Evolutionary conservation across 2,329 filamentous ascomycete genomes (phyloP).

Genomic region (Alternaria infectoria): DNA sequence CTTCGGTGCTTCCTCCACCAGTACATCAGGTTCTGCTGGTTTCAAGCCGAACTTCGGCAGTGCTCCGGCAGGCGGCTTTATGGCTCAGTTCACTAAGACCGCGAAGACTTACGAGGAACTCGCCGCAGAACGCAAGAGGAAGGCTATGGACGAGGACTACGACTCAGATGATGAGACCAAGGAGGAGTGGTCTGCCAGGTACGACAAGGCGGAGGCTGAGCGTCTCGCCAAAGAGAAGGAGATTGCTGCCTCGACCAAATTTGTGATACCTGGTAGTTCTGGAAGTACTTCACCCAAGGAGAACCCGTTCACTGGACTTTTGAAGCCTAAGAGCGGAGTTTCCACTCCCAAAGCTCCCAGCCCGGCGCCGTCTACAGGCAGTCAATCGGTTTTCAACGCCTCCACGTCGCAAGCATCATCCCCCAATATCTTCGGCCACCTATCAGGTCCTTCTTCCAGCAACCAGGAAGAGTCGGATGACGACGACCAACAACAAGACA

Average conservation of each 20-base stretch:
- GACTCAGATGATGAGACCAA: slow-evolving; percentile 47
- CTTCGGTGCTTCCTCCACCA: slow-evolving; percentile 15
- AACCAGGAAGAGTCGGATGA: slow-evolving; percentile 40
- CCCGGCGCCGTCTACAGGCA: slow-evolving; percentile 39
- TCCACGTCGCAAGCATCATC: slow-evolving; percentile 28
- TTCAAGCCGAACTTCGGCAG: slow-evolving; percentile 21
- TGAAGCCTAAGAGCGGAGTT: slow-evolving; percentile 29
- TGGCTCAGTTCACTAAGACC: slow-evolving; percentile 37
- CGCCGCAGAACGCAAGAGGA: slow-evolving; percentile 43
- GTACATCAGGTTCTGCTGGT: not conserved
- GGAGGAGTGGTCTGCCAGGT: slow-evolving; percentile 42
- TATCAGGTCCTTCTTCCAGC: slow-evolving; percentile 41
- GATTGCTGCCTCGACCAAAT: slow-evolving; percentile 26
- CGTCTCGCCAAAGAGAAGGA: slow-evolving; percentile 37
- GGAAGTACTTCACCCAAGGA: slow-evolving; percentile 10
- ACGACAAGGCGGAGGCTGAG: slow-evolving; percentile 38
- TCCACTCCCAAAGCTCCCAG: slow-evolving; percentile 35
- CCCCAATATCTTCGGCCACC: slow-evolving; percentile 43
- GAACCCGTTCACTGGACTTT: slow-evolving; percentile 23
- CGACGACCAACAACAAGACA: slow-evolving; percentile 24
- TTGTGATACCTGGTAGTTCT: slow-evolving; percentile 21
- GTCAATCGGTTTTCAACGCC: slow-evolving; percentile 41
- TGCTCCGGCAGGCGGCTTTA: slow-evolving; percentile 23
- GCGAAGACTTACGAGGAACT: slow-evolving; percentile 43
- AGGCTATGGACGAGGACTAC: slow-evolving; percentile 44